Evolutionary conservation across 2,329 filamentous ascomycete species (phyloP).

Genomic region (Hymenoscyphus occultus): DNA sequence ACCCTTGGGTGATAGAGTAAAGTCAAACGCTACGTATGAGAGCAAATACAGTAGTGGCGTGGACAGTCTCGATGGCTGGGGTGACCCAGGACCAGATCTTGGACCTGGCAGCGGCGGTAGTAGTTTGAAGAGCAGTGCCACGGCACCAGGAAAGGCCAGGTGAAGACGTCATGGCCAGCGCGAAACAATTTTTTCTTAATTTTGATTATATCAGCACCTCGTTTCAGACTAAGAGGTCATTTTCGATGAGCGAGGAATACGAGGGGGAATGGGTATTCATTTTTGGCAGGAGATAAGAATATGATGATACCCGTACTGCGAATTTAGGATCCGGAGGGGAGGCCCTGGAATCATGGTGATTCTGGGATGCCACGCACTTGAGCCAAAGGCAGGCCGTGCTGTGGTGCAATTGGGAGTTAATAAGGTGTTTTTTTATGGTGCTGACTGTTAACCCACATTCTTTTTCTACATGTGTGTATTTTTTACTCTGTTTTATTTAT

Average conservation of each 20-base stretch:
- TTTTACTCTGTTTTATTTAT: background rate
- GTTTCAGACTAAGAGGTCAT: background rate
- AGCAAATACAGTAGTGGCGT: slow-evolving; percentile 32
- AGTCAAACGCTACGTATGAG: slow-evolving; percentile 18
- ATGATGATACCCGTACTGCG: slow-evolving; percentile 1
- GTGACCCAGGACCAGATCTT: slow-evolving; percentile 54
- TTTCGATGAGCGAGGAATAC: background rate
- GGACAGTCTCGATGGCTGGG: slow-evolving; percentile 42
- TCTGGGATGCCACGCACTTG: background rate
- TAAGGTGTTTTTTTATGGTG: background rate
- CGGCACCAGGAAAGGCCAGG: slow-evolving; percentile 30
- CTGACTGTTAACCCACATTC: background rate
- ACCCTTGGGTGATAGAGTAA: background rate
- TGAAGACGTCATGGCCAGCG: slow-evolving; percentile 10
- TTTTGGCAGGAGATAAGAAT: background rate
- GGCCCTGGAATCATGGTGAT: background rate
- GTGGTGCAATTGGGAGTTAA: background rate
- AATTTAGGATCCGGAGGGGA: background rate
- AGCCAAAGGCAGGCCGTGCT: background rate
- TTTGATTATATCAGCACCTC: background rate
- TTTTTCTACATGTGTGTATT: slow-evolving; percentile 1
- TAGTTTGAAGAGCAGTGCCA: slow-evolving; percentile 23
- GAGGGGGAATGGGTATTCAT: background rate
- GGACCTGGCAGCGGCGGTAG: slow-evolving; percentile 38
- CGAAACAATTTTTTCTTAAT: background rate